These are phyloP conservation scores for Gossypium armourianum DNA, from an alignment of 441 rosid genomes.

Conservation along the genomic window DNA sequence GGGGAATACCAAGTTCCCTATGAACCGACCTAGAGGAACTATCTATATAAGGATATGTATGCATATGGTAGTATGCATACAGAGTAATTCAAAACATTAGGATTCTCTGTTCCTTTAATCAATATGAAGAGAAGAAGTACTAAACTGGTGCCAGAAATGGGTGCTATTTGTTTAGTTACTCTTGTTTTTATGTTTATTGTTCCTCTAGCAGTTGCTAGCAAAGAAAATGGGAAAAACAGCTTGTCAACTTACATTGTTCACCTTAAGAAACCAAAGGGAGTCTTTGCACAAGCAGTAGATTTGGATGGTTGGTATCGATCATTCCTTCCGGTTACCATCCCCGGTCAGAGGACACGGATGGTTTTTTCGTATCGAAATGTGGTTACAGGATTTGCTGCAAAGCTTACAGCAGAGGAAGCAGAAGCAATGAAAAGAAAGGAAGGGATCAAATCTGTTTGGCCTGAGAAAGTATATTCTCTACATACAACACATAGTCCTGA, in stretches of 20 bases:
- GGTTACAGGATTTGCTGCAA: slow-evolving; percentile 40
- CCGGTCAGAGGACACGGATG: slow-evolving; percentile 21
- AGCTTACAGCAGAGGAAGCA: slow-evolving; percentile 38
- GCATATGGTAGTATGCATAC: background rate
- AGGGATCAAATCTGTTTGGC: slow-evolving; percentile 33
- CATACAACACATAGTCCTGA: slow-evolving; percentile 39
- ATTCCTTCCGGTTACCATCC: slow-evolving; percentile 27
- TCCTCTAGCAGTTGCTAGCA: slow-evolving; percentile 16
- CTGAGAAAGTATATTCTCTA: slow-evolving; percentile 20
- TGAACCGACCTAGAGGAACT: background rate
- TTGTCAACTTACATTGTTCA: slow-evolving; percentile 37
- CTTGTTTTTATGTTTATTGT: slow-evolving; percentile 20
- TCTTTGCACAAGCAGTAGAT: slow-evolving; percentile 11
- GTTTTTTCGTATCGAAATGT: slow-evolving; percentile 27
- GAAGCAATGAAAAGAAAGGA: slow-evolving; percentile 29
- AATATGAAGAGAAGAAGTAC: slow-evolving; percentile 18
- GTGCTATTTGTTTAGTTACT: background rate
- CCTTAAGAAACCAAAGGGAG: slow-evolving; percentile 25
- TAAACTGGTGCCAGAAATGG: background rate
- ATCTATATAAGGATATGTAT: background rate
- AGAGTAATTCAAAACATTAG: background rate
- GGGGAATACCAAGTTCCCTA: slow-evolving; percentile 4
- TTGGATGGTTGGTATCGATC: slow-evolving; percentile 30
- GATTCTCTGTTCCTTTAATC: background rate
- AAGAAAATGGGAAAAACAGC: background rate